Evolutionary conservation across 495 filamentous ascomycete species (phyloP).

Genomic region (Aspergillus cavernicola): DNA sequence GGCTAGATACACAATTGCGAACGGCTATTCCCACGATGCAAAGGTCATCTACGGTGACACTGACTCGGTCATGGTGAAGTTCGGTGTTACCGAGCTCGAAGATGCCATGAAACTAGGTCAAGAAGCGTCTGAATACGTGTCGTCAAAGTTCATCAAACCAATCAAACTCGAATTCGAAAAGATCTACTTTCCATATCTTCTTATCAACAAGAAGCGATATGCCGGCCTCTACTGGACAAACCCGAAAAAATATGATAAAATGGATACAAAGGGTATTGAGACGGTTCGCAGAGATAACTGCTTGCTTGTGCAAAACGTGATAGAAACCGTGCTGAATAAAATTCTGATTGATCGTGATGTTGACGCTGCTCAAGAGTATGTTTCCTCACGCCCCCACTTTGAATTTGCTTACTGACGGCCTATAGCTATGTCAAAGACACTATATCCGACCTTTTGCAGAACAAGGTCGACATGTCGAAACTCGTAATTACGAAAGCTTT

Average conservation of each 20-base stretch:
- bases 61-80: conserved; percentile 99
- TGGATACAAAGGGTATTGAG: conserved; percentile 99
- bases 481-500: conserved; percentile 98
- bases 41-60: conserved; percentile 98
- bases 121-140: conserved; percentile 84
- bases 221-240: conserved; percentile 97
- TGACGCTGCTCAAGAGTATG: conserved; percentile 88
- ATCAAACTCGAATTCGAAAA: conserved; percentile 99
- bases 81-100: conserved; percentile 77
- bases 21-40: conserved; percentile 90
- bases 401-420: conserved; percentile 5
- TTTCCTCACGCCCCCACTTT: conserved; percentile 6
- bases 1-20: conserved; percentile 78
- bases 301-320: conserved; percentile 89
- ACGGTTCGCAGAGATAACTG: conserved; percentile 97
- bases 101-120: conserved; percentile 92
- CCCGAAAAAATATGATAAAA: conserved; percentile 94
- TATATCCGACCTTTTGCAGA: conserved; percentile 92
- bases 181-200: conserved; percentile 95
- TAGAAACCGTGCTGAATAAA: conserved; percentile 93
- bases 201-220: conserved; percentile 99
- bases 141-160: conserved; percentile 84
- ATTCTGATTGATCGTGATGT: conserved; percentile 91
- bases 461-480: conserved; percentile 98
- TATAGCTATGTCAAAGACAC: conserved; percentile 90